phyloP scores from a whole-genome alignment of 2,329 filamentous ascomycete genomes.

The Sarocladium oryzae region DNA sequence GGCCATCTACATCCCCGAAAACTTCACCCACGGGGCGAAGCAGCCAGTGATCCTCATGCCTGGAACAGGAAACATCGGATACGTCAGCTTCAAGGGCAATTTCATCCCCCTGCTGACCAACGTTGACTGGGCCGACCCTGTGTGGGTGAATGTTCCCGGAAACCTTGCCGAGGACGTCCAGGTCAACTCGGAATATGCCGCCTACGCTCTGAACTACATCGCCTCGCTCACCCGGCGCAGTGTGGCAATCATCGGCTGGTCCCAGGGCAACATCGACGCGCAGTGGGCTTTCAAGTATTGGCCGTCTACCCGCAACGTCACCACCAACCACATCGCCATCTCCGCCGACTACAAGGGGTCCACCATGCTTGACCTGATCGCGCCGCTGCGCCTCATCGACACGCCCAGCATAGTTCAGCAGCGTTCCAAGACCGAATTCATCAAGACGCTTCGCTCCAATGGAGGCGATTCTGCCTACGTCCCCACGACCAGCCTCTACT shows the following conservation, averaged over 20 bases:
- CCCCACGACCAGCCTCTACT: constrained; percentile 48
- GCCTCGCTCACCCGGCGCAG: constrained; percentile 30
- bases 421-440: constrained; percentile 34
- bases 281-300: constrained; percentile 56
- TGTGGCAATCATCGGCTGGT: constrained; percentile 44
- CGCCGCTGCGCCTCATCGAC: constrained; percentile 11
- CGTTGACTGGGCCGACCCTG: constrained; percentile 36
- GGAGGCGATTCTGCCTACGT: constrained; percentile 47
- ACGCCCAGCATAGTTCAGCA: constrained; percentile 40
- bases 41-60: constrained; percentile 46
- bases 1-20: constrained; percentile 45
- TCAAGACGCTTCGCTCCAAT: constrained; percentile 32
- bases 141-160: constrained; percentile 50
- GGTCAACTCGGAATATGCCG: constrained; percentile 46
- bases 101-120: constrained; percentile 40
- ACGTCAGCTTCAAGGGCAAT: constrained; percentile 37
- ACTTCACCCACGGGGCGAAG: constrained; percentile 39
- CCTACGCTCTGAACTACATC: constrained; percentile 54
- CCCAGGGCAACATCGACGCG: constrained; percentile 45
- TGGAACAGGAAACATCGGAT: constrained; percentile 44
- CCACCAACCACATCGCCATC: constrained; percentile 45
- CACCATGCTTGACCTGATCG: constrained; percentile 13
- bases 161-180: constrained; percentile 42
- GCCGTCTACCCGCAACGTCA: constrained; percentile 37
- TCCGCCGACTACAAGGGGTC: constrained; percentile 40